Percentiles rank a stretch among this genome's conserved stretches.
Conservation (phyloP, 2,329 filamentous ascomycete species). For the Coniochaeta ligniaria region DNA sequence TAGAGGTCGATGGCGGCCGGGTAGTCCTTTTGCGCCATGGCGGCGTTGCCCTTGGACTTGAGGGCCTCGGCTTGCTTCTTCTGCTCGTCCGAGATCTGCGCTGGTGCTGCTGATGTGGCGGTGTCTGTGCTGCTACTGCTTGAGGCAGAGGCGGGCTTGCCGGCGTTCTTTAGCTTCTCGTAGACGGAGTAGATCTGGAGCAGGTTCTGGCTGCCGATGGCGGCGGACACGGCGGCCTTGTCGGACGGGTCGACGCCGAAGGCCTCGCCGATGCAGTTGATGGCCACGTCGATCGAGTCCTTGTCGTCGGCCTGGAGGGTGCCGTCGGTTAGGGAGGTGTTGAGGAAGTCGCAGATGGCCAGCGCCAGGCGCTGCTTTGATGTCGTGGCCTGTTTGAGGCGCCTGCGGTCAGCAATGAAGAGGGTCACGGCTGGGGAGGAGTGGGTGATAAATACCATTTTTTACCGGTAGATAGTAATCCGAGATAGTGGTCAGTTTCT, state of each 20-base stretch:
- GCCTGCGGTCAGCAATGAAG: not conserved
- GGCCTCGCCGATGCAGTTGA: conserved; percentile 88
- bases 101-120: conserved; percentile 28
- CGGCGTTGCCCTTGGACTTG: conserved; percentile 86
- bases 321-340: conserved; percentile 76
- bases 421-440: not conserved
- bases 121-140: not conserved
- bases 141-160: conserved; percentile 22
- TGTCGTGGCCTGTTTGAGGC: conserved; percentile 29
- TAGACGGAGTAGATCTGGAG: conserved; percentile 91
- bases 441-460: not conserved
- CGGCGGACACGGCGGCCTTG: conserved; percentile 62
- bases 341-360: conserved; percentile 93
- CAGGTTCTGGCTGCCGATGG: conserved; percentile 80
- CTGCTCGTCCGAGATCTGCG: conserved; percentile 42
- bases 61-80: conserved; percentile 80
- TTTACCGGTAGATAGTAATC: not conserved
- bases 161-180: conserved; percentile 74
- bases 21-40: conserved; percentile 95
- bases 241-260: conserved; percentile 91
- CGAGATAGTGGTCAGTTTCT: not conserved
- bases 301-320: conserved; percentile 81
- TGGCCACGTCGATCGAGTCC: conserved; percentile 89
- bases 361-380: conserved; percentile 84
- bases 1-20: conserved; percentile 74